Percentiles rank a stretch among this genome's conserved stretches.
These are phyloP conservation scores for Pichia sp. DNA, from an alignment of 1,139 yeast genomes.

Conservation along the genomic window DNA sequence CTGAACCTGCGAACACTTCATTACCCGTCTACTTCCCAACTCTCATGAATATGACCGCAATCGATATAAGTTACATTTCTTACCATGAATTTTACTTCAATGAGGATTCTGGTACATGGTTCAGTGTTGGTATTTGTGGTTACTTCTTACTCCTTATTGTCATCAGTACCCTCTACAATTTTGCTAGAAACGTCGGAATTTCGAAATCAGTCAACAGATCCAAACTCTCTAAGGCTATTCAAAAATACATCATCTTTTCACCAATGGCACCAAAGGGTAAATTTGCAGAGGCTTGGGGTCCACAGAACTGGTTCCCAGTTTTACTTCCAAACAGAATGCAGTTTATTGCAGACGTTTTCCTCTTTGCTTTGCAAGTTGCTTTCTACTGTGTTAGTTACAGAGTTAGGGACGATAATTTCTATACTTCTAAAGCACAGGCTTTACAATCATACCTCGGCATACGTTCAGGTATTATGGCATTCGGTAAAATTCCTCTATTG, in stretches of 20 bases:
- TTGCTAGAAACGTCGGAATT: conserved; percentile 12
- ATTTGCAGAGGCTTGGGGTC: conserved; percentile 12
- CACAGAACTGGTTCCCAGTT: conserved; percentile 6
- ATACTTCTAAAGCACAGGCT: conserved; percentile 19
- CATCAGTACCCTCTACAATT: conserved; percentile 23
- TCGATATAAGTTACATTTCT: conserved; percentile 3
- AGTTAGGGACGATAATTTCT: conserved; percentile 4
- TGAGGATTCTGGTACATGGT: conserved; percentile 19
- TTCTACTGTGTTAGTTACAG: conserved; percentile 10
- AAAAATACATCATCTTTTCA: conserved; percentile 20
- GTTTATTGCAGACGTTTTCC: conserved; percentile 8
- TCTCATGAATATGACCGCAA: conserved; percentile 9
- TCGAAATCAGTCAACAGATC: conserved; percentile 13
- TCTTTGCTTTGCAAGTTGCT: conserved; percentile 11
- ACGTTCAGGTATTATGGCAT: conserved; percentile 40
- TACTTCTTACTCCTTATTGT: conserved; percentile 30
- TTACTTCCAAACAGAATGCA: conserved; percentile 16
- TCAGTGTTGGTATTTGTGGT: conserved; percentile 35
- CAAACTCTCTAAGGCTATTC: conserved; percentile 12
- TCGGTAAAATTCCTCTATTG: conserved; percentile 38
- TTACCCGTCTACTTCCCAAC: conserved; percentile 15
- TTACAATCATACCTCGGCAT: conserved; percentile 47
- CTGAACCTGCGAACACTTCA: conserved; percentile 10
- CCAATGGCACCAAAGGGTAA: conserved; percentile 19
- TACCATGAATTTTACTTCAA: conserved; percentile 16